These are phyloP conservation scores for Ulota crispa DNA, from an alignment of 225 moss, liverwort and hornwort species.

Conservation along the genomic window DNA sequence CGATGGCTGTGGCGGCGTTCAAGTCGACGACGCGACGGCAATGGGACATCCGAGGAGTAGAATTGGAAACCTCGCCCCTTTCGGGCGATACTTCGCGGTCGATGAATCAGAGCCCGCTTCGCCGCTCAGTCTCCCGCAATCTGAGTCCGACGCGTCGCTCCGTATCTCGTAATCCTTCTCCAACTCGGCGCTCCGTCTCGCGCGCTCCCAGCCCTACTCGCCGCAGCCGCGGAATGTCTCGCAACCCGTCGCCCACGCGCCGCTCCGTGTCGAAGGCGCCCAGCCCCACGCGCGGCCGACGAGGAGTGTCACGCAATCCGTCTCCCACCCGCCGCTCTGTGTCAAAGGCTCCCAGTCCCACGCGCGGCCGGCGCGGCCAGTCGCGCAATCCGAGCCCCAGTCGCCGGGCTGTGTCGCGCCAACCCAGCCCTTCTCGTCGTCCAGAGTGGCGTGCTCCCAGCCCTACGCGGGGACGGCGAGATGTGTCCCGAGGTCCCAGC, in stretches of 20 bases:
- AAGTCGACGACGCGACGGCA: conserved; percentile 56
- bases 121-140: conserved; percentile 41
- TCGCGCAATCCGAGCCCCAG: conserved; percentile 39
- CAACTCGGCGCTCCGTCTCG: conserved; percentile 38
- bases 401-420: conserved; percentile 24
- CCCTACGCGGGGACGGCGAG: conserved; percentile 29
- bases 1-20: conserved; percentile 67
- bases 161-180: conserved; percentile 23
- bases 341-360: conserved; percentile 42
- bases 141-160: conserved; percentile 36
- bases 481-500: conserved; percentile 33
- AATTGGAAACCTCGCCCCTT: conserved; percentile 38
- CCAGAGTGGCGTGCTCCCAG: conserved; percentile 7
- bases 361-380: conserved; percentile 31
- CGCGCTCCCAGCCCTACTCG: conserved; percentile 40
- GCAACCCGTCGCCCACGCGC: conserved; percentile 31
- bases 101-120: conserved; percentile 35
- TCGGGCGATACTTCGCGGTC: conserved; percentile 26
- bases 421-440: conserved; percentile 21
- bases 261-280: conserved; percentile 44
- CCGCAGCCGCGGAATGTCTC: conserved; percentile 15
- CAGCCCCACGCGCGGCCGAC: conserved; percentile 45
- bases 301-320: conserved; percentile 35
- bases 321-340: conserved; percentile 35
- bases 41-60: conserved; percentile 57